A percentile compares a stretch with the other conserved stretches of the same genome.
Conservation (phyloP, 768 basidiomycete species). For the Antrodiella citrinella region DNA sequence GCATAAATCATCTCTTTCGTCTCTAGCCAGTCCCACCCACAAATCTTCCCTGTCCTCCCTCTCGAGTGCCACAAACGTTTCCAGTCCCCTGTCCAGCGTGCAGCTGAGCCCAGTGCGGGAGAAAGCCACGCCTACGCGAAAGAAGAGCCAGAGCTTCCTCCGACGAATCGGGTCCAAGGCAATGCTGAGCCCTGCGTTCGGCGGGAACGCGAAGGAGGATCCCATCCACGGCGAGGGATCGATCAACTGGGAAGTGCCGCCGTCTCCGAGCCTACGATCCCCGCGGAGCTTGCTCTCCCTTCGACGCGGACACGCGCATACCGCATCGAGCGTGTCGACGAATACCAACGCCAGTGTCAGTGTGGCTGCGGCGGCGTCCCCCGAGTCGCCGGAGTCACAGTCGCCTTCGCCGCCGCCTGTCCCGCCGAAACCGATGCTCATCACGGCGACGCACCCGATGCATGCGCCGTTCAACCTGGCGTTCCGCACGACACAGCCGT, state of each 20-base stretch:
- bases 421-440: slow-evolving; percentile 1
- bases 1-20: neutral
- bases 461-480: slow-evolving; percentile 68
- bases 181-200: neutral
- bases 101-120: neutral
- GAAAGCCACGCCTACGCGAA: neutral
- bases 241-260: neutral
- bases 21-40: neutral
- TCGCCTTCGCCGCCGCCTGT: neutral
- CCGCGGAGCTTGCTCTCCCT: neutral
- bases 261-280: neutral
- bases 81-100: neutral
- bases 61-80: neutral
- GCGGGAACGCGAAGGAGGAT: neutral
- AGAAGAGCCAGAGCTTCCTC: neutral
- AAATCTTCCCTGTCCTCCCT: neutral
- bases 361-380: neutral
- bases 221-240: neutral
- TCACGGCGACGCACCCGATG: slow-evolving; percentile 26
- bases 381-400: neutral
- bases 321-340: neutral
- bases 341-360: neutral
- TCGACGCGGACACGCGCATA: neutral
- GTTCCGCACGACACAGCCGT: slow-evolving; percentile 41
- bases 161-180: neutral